phyloP scores from a whole-genome alignment of 352 stramenopile genomes.

The Pythium oligandrum region DNA sequence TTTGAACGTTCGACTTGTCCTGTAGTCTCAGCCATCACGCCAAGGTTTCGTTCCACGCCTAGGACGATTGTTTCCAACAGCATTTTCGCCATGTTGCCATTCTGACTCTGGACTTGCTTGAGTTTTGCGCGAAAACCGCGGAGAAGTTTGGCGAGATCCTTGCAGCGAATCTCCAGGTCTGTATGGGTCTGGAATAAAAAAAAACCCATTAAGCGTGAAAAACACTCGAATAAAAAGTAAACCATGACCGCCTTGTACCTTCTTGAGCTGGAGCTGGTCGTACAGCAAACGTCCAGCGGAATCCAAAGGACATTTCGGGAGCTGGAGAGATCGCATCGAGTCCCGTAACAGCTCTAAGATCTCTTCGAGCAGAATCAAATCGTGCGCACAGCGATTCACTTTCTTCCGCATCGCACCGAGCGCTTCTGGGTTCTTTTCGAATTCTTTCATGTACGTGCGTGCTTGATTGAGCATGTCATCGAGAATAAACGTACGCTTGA shows the following conservation, averaged over 20 bases:
- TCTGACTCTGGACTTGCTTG: conserved; percentile 80
- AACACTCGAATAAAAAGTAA: too few relatives aligned
- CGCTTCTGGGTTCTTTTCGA: conserved; percentile 89
- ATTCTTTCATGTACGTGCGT: conserved; percentile 89
- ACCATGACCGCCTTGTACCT: conserved; percentile 15
- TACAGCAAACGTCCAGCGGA: conserved; percentile 87
- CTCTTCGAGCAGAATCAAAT: conserved; percentile 95
- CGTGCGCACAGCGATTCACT: conserved; percentile 90
- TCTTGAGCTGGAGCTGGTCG: conserved; percentile 89
- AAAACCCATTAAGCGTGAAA: background rate
- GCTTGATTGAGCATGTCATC: conserved; percentile 93
- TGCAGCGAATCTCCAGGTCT: conserved; percentile 87
- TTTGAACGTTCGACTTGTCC: conserved; percentile 67
- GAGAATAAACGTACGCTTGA: conserved; percentile 95
- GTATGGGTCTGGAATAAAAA: conserved; percentile 36
- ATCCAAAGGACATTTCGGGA: conserved; percentile 89
- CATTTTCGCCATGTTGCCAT: conserved; percentile 70
- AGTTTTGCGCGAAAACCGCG: conserved; percentile 88
- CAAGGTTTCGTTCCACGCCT: conserved; percentile 58
- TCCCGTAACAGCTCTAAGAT: conserved; percentile 94
- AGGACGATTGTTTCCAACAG: conserved; percentile 60
- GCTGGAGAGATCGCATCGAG: conserved; percentile 88
- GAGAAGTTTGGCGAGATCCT: conserved; percentile 92
- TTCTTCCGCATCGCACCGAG: conserved; percentile 87
- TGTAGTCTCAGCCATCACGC: conserved; percentile 43